Conservation (phyloP, 1,284 basidiomycete species). For the Ustilago shanxiensis region DNA sequence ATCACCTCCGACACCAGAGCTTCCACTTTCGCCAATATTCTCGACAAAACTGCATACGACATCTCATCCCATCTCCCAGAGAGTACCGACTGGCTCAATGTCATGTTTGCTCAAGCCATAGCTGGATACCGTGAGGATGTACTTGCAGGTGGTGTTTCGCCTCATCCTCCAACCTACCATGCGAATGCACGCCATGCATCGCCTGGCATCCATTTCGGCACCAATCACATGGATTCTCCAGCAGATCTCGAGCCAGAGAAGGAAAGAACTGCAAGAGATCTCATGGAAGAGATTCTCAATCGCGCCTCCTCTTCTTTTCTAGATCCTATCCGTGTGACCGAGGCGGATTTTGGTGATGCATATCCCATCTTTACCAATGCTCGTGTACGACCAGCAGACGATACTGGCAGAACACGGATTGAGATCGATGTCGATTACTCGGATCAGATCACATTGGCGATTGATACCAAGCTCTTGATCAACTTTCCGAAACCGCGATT, state of each 20-base stretch:
- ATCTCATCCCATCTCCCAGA: conserved; percentile 74
- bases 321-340: conserved; percentile 74
- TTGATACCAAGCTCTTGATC: conserved; percentile 75
- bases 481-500: conserved; percentile 75
- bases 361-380: conserved; percentile 74
- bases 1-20: conserved; percentile 35
- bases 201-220: conserved; percentile 13
- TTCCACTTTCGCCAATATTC: conserved; percentile 60
- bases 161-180: conserved; percentile 14
- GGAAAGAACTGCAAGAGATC: conserved; percentile 49
- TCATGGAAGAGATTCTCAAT: conserved; percentile 68
- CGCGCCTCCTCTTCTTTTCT: conserved; percentile 54
- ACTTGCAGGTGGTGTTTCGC: conserved; percentile 68
- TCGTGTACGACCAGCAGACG: conserved; percentile 74
- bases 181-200: conserved; percentile 4
- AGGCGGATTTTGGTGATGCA: conserved; percentile 73
- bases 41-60: conserved; percentile 73
- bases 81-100: conserved; percentile 75
- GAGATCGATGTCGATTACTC: conserved; percentile 75
- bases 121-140: conserved; percentile 70
- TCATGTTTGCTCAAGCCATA: conserved; percentile 74
- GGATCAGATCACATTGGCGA: conserved; percentile 73
- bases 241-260: conserved; percentile 36
- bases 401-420: conserved; percentile 73
- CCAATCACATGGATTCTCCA: conserved; percentile 3